Conservation (phyloP, 2,329 filamentous ascomycete species). For the Neonectria magnoliae region DNA sequence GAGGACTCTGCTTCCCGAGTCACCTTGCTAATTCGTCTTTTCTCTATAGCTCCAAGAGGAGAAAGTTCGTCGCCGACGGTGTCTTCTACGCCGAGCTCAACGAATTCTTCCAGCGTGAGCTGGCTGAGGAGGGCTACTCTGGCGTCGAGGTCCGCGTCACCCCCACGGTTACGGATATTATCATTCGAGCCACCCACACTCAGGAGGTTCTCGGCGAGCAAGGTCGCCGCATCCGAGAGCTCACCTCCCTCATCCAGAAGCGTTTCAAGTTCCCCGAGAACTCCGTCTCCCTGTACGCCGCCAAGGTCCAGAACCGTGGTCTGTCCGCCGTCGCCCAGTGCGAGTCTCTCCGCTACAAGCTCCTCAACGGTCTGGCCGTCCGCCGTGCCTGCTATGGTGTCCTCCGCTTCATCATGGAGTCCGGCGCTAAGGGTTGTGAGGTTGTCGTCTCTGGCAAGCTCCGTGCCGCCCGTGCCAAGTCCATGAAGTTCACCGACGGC, state of each 20-base stretch:
- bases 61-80: conserved; percentile 97
- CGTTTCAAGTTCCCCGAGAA: conserved; percentile 99
- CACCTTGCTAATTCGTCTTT: conserved; percentile 30
- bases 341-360: conserved; percentile 99
- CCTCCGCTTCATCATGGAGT: conserved; percentile 99
- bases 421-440: conserved; percentile 99
- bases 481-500: conserved; percentile 99
- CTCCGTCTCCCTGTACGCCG: conserved; percentile 99
- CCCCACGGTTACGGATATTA: conserved; percentile 99
- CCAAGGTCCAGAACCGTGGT: conserved; percentile 99
- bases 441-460: conserved; percentile 99
- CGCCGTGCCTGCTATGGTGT: conserved; percentile 99
- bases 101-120: conserved; percentile 99
- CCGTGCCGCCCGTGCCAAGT: conserved; percentile 98
- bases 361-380: conserved; percentile 99
- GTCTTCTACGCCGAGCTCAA: conserved; percentile 99
- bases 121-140: conserved; percentile 99
- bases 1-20: conserved; percentile 13
- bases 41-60: conserved; percentile 79
- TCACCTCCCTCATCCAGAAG: conserved; percentile 99
- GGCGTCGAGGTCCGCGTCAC: conserved; percentile 99
- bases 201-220: conserved; percentile 99
- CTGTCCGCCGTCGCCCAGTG: conserved; percentile 99
- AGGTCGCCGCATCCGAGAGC: conserved; percentile 99
- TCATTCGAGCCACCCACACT: conserved; percentile 99